A percentile compares a stretch with the other conserved stretches of the same genome.
Evolutionary conservation across 176 grass and related monocot genomes (phyloP).

Genomic region (Musa acuminata): DNA sequence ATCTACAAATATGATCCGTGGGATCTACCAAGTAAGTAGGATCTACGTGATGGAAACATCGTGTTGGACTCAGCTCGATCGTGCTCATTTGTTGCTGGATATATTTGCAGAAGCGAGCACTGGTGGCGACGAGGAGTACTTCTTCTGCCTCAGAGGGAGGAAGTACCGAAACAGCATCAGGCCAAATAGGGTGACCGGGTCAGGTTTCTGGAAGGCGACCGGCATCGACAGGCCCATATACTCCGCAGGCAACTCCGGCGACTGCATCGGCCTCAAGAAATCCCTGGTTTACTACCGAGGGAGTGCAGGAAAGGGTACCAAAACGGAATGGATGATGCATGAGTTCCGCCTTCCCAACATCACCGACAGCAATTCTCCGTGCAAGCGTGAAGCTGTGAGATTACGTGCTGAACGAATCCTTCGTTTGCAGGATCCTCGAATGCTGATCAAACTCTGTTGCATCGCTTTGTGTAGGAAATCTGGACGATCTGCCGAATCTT

Average conservation of each 20-base stretch:
- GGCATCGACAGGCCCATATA: conserved; percentile 4
- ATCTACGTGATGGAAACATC: no score
- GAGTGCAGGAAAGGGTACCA: conserved; percentile 14
- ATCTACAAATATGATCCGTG: conserved; percentile 12
- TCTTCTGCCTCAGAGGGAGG: conserved; percentile 2
- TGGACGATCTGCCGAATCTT: conserved; percentile 9
- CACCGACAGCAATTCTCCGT: not conserved
- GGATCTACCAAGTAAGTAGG: conserved; percentile 8
- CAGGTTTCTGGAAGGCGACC: conserved; percentile 3
- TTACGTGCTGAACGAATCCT: no score
- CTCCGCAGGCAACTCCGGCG: not conserved
- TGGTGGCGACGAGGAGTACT: not conserved
- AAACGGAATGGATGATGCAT: conserved; percentile 16
- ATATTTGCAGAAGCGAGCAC: not conserved
- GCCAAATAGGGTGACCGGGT: not conserved
- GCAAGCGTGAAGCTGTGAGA: no score
- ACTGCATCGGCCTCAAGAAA: conserved; percentile 7
- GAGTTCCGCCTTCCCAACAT: conserved; percentile 21
- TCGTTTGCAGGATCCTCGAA: no score
- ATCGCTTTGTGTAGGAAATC: not conserved
- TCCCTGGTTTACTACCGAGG: conserved; percentile 9
- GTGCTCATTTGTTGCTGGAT: not conserved
- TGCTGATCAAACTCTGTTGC: not conserved
- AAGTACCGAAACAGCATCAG: conserved; percentile 6
- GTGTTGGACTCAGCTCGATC: no score